Evolutionary conservation across 2,329 filamentous ascomycete species (phyloP).

Genomic region (Colletotrichum gigasporum): DNA sequence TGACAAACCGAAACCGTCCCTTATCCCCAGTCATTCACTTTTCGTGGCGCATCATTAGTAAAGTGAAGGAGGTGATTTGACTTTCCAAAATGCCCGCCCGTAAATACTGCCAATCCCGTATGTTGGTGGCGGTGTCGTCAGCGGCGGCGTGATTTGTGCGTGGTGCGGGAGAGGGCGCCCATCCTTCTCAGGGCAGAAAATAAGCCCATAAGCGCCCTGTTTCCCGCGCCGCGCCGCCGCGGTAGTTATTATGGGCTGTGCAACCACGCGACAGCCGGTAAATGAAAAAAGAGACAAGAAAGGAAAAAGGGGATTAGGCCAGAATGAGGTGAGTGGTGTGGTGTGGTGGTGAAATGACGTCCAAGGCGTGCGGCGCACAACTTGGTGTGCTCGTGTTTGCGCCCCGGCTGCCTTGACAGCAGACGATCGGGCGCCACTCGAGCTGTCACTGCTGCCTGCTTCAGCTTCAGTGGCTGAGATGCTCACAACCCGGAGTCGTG

Average conservation of each 20-base stretch:
- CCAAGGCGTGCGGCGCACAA: background rate
- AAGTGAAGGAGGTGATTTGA: background rate
- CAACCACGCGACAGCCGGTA: background rate
- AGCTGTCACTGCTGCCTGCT: constrained; percentile 13
- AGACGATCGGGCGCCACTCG: background rate
- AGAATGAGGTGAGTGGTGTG: background rate
- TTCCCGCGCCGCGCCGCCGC: background rate
- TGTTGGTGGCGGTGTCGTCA: background rate
- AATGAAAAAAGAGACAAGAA: background rate
- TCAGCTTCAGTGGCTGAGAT: background rate
- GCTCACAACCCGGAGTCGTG: constrained; percentile 33
- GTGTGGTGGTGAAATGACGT: constrained; percentile 1
- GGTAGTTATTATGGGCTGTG: no score
- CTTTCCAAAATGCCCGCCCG: background rate
- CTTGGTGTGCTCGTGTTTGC: constrained; percentile 19
- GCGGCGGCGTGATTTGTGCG: background rate
- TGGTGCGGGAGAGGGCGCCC: no score
- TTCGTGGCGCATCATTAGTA: background rate
- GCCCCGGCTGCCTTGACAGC: background rate
- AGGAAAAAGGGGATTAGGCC: background rate
- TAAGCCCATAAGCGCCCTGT: background rate
- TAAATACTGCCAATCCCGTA: background rate
- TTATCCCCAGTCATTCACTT: background rate
- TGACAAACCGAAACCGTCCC: background rate
- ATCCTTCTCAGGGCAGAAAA: background rate